Evolutionary conservation across 164 flowering plant species (phyloP), one percentile per base, ranked within the genome.

Genomic region (Vitis vinifera): DNA sequence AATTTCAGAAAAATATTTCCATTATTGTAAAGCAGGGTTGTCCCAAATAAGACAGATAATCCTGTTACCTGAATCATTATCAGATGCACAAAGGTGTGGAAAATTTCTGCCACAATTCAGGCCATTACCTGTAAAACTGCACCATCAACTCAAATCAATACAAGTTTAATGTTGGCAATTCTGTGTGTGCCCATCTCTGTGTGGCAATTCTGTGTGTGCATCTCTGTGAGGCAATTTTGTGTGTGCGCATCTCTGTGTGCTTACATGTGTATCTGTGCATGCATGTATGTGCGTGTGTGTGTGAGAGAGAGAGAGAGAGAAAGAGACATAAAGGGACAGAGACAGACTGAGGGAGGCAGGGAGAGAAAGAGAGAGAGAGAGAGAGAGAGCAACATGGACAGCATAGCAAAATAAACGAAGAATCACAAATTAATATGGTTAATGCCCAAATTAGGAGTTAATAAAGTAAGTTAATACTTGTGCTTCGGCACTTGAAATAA

Each of bases 71-170:
- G 81, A 53, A 78, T 67, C 69, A 59, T 59, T 62, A 63, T 17
- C 58, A 69, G 89, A 81, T 44, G 44, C 92, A 83, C 99, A 95
- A 23, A n/a, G 78, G 50, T 77, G 81, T 13, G 68, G 47, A 63
- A 44, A 52, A 65, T 75, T 84, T 52, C 53, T 10, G 55, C 91
- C 92, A 77, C 99, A 95, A 66, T 83, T 82, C 78, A 95, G 80
- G 9, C 70, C 70, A 78, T 93, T 95, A 63, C 88, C 96, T 55
- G 94, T 76, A 71, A 90, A 89, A 81, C 99, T 94, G 86, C 61
- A 79, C 76, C 4, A 68, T 75, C 80, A 71, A 55, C 49, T 19
- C 44, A 63, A 69, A 65, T 49, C 69, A 67, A 55, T 44, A 59
- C 10, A 62, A 73, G 55, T 61, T 61, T 48, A 30, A 16, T 47